Conservation (phyloP, 2,329 filamentous ascomycete genomes). For the Aspergillus terreus region DNA sequence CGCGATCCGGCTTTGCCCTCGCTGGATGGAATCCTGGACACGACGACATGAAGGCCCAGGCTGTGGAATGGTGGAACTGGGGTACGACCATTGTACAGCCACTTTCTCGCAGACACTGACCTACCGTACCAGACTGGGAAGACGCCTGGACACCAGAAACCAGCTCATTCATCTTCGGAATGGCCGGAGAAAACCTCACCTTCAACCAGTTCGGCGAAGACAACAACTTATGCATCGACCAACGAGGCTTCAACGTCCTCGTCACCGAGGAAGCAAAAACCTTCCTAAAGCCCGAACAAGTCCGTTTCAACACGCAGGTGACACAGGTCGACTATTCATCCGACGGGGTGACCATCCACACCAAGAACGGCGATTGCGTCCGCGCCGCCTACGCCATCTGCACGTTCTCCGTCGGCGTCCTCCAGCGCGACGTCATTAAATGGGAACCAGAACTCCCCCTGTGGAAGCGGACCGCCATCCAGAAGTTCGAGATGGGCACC, state of each 20-base stretch:
- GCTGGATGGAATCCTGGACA: slow-evolving; percentile 60
- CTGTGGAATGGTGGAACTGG: slow-evolving; percentile 59
- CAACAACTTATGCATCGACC: slow-evolving; percentile 60
- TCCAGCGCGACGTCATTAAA: slow-evolving; percentile 58
- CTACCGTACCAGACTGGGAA: slow-evolving; percentile 51
- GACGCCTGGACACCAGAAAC: slow-evolving; percentile 55
- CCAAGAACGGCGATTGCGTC: slow-evolving; percentile 54
- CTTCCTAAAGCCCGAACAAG: slow-evolving; percentile 52
- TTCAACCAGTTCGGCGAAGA: slow-evolving; percentile 61
- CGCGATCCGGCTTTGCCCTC: slow-evolving; percentile 57
- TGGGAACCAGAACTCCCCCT: slow-evolving; percentile 58
- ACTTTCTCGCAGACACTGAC: slow-evolving; percentile 1
- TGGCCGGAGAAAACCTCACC: slow-evolving; percentile 56
- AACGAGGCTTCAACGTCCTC: slow-evolving; percentile 58
- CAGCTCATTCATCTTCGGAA: slow-evolving; percentile 53
- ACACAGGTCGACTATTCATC: slow-evolving; percentile 52
- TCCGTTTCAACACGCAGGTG: slow-evolving; percentile 58
- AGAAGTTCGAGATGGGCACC: slow-evolving; percentile 64
- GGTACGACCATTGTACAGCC: slow-evolving; percentile 19
- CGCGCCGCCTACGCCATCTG: slow-evolving; percentile 60
- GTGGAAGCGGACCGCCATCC: slow-evolving; percentile 63
- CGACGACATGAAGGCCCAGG: slow-evolving; percentile 52
- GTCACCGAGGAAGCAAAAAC: slow-evolving; percentile 55
- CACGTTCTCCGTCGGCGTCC: slow-evolving; percentile 66
- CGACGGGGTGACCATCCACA: slow-evolving; percentile 52